Evolutionary conservation across 805 yeast species (phyloP), one percentile per base, ranked within the genome.

Genomic region (Wickerhamiella alocasiicola): DNA sequence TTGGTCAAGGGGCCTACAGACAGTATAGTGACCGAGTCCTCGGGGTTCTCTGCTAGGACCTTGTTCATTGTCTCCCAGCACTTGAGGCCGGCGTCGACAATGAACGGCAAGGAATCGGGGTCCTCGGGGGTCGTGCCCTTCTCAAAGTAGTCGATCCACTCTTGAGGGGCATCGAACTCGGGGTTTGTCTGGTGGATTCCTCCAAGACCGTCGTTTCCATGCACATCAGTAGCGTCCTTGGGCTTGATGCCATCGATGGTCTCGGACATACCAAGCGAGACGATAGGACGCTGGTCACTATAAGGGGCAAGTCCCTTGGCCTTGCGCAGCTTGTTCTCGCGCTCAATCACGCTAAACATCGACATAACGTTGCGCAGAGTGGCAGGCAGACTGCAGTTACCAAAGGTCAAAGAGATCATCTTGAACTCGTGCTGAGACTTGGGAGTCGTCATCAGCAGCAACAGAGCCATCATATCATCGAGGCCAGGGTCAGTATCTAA

Each of bases 401-500:
- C 68, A 41, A 55, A 61, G 20, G 63, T 58, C n/a, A 63, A 54
- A 5, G 65, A 53, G 41, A 59, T 53, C 33, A 56, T 42, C 26
- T 47, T 44, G 35, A 63, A 44, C 36, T 58, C 58, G 12, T 51
- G 49, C 3, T 46, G 39, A 12, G 18, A n/a, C 16, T 35, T 39
- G 3, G 59, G 54, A 13, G 54, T 39, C 23, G 54, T 44, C 32
- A 64, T 53, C 5, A 65, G 65, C 41, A 60, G 51, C 31, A 63
- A 48, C 13, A 64, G 47, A 1, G 65, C 68, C 41, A 64, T 52
- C 35, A 59, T 54, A 39, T 64, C 68, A 45, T 64, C 68, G 13
- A 63, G 63, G 2, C 68, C 68, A 18, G 68, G 68, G 45, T 63
- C 68, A 2, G 66, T 61, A 39, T 63, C 68, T 24, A 63, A 49